These are phyloP conservation scores for Microstegium vimineum DNA, from an alignment of 176 grass and related monocot species.

Conservation along the genomic window DNA sequence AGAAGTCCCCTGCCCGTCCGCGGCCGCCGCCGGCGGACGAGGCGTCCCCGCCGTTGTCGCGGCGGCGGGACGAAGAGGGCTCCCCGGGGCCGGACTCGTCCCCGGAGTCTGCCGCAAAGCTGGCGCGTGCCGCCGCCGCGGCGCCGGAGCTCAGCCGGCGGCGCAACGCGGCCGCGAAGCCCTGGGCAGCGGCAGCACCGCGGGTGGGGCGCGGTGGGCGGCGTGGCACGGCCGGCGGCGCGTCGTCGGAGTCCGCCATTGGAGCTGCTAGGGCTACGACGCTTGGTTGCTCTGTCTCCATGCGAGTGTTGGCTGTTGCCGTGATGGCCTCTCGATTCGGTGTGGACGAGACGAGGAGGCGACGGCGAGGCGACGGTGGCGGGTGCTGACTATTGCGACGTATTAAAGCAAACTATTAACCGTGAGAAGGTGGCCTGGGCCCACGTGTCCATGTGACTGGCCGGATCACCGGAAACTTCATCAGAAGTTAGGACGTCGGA, in stretches of 20 bases:
- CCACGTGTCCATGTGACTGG: neutral
- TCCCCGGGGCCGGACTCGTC: slow-evolving; percentile 41
- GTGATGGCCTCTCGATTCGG: neutral
- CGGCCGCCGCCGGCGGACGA: neutral
- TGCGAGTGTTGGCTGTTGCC: neutral
- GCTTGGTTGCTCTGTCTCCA: neutral
- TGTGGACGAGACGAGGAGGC: neutral
- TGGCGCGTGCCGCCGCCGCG: slow-evolving; percentile 42
- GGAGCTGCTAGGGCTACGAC: neutral
- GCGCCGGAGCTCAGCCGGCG: slow-evolving; percentile 38
- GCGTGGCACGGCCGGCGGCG: slow-evolving; percentile 1
- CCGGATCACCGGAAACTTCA: neutral
- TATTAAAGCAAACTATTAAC: neutral
- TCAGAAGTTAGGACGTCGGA: too few species aligned
- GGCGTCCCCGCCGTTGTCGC: slow-evolving; percentile 1
- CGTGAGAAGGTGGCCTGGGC: neutral
- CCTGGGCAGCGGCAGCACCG: neutral
- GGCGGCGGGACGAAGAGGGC: slow-evolving; percentile 29
- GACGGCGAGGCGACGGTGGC: neutral
- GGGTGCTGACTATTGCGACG: neutral
- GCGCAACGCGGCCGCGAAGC: slow-evolving; percentile 36
- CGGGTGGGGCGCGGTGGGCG: slow-evolving; percentile 30
- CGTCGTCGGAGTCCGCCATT: slow-evolving; percentile 37
- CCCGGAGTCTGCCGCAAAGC: slow-evolving; percentile 49
- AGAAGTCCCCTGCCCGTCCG: slow-evolving; percentile 10